phyloP scores from a whole-genome alignment of 1,284 basidiomycete species.

The Puccinia horiana region DNA sequence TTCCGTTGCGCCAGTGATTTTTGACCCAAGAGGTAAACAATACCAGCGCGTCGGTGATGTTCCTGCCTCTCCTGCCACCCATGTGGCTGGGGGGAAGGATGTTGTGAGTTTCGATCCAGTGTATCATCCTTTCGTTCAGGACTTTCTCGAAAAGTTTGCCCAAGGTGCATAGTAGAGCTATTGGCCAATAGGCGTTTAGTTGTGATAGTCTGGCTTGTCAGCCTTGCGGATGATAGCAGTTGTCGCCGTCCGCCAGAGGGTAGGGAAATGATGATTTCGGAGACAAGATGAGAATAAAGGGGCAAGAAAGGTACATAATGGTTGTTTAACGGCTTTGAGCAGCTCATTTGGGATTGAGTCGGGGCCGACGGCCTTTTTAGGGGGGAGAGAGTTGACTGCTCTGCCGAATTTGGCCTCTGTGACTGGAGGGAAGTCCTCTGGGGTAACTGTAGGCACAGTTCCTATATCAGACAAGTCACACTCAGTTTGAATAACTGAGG shows the following conservation, averaged over 20 bases:
- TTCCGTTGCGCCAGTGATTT: slow-evolving; percentile 8
- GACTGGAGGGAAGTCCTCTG: background rate
- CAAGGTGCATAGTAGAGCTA: slow-evolving; percentile 1
- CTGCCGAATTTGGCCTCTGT: background rate
- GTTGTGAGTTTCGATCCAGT: background rate
- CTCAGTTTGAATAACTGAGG: background rate
- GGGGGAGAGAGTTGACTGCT: background rate
- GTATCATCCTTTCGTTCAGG: background rate
- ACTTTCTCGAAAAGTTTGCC: slow-evolving; percentile 37
- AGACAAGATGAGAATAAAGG: slow-evolving; percentile 1
- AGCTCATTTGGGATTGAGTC: slow-evolving; percentile 25
- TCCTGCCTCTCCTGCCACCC: background rate
- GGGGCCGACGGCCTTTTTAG: slow-evolving; percentile 10
- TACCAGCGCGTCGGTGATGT: background rate
- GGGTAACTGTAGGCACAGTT: background rate
- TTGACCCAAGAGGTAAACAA: background rate
- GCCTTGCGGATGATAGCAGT: slow-evolving; percentile 32
- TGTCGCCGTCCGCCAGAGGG: background rate
- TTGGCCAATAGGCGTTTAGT: slow-evolving; percentile 15
- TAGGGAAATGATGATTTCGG: slow-evolving; percentile 6
- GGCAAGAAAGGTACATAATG: background rate
- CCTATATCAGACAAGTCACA: slow-evolving; percentile 5
- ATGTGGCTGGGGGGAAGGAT: background rate
- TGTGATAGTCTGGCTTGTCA: slow-evolving; percentile 13
- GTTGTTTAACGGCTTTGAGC: background rate